Evolutionary conservation across 805 yeast genomes (phyloP), one percentile per base, ranked within the genome.

Genomic region (Sugiyamaella americana): DNA sequence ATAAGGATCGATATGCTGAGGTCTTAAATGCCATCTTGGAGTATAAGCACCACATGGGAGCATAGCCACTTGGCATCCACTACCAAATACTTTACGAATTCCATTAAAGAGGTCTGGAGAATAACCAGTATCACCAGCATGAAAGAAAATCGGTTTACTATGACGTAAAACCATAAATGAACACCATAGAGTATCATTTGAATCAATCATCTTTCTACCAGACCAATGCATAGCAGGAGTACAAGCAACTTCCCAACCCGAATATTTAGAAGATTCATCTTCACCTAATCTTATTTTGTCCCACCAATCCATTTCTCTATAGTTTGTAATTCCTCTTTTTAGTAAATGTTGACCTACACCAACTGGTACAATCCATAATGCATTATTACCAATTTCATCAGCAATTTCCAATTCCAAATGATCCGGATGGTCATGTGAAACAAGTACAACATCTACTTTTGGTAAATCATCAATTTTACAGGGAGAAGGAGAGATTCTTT

Each of bases 181-280:
- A 57, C 95, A 86, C 98, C 98, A 91, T 44, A 91, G 67, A 0
- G 94, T 76, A 20, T 69, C 67, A 63, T 91, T 91, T 1, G 94
- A 76, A 62, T 91, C 98, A 17, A 80, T 59, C n/a, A 89, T 64
- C 29, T 76, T 75, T 32, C 96, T 67, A 0, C 98, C 98, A 1
- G 95, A 84, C 98, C 98, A 91, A 65, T 91, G 98, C 72, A 68
- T 68, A 0, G 97, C 87, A 0, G 98, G 98, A 0, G 93, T 76
- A 63, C 96, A 86, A 1, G 86, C 89, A 16, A 91, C 70, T 54
- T 86, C 88, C 69, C 83, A 88, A 4, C 32, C 32, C 8, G 32
- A 26, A 8, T 41, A 23, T 13, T 48, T 48, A n/a, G 54, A 53
- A 26, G 32, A 26, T 8, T 8, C 13, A 8, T 26, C 32, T 26